Conservation (phyloP, 768 basidiomycete species). For the Mycena rebaudengoi region DNA sequence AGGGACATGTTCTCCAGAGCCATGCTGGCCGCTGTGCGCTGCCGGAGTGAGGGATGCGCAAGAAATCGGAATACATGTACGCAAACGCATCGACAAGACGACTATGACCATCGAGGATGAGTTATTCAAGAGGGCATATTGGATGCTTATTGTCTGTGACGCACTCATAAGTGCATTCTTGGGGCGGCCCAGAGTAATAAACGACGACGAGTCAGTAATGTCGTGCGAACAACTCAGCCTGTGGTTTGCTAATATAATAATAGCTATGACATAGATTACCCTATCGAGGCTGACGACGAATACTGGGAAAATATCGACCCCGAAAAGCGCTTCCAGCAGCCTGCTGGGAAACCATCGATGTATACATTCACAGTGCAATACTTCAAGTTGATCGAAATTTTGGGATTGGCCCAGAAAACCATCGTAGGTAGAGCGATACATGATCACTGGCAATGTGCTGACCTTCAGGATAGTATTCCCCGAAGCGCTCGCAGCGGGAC, state of each 20-base stretch:
- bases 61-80: slow-evolving; percentile 20
- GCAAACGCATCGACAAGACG: slow-evolving; percentile 26
- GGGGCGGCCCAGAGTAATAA: slow-evolving; percentile 64
- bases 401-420: slow-evolving; percentile 58
- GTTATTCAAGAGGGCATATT: slow-evolving; percentile 14
- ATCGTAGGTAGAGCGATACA: slow-evolving; percentile 46
- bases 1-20: background rate
- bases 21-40: slow-evolving; percentile 14
- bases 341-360: slow-evolving; percentile 51
- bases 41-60: slow-evolving; percentile 7
- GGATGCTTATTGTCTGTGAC: slow-evolving; percentile 19
- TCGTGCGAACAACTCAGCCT: background rate
- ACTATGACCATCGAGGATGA: slow-evolving; percentile 19
- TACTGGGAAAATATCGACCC: slow-evolving; percentile 59
- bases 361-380: slow-evolving; percentile 50
- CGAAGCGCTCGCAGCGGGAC: slow-evolving; percentile 9
- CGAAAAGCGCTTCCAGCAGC: slow-evolving; percentile 56
- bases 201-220: slow-evolving; percentile 61
- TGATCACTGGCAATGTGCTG: background rate
- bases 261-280: slow-evolving; percentile 59
- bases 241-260: background rate
- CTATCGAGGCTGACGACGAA: slow-evolving; percentile 67
- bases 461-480: slow-evolving; percentile 14
- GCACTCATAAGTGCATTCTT: slow-evolving; percentile 44
- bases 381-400: slow-evolving; percentile 56